Evolutionary conservation across 352 stramenopile species (phyloP).

Genomic region (Phytophthora nicotianae): DNA sequence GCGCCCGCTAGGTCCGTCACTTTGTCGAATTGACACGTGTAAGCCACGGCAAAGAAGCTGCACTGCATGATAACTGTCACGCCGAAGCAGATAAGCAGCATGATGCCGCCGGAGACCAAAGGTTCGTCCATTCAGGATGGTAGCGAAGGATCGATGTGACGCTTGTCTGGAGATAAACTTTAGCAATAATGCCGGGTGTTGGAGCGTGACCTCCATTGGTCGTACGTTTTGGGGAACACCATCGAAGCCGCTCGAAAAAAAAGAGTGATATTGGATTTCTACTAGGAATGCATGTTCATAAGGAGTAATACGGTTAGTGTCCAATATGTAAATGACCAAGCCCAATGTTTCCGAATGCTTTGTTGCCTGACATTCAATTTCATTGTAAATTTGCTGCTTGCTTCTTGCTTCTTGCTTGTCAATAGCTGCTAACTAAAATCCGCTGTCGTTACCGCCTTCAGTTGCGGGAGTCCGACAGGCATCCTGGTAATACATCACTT

Average conservation of each 20-base stretch:
- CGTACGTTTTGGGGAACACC: conserved; percentile 11
- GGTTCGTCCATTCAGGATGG: conserved; percentile 28
- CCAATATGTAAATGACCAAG: too few species aligned
- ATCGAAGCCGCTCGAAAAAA: conserved; percentile 15
- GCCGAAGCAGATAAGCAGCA: conserved; percentile 56
- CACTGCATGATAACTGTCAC: conserved; percentile 60
- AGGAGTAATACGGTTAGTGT: too few species aligned
- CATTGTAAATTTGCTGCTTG: too few species aligned
- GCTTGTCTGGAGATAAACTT: not conserved
- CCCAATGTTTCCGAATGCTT: too few species aligned
- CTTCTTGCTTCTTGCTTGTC: too few species aligned
- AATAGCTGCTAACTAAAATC: not conserved
- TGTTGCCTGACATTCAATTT: too few species aligned
- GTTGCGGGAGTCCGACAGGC: too few species aligned
- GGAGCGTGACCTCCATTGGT: too few species aligned
- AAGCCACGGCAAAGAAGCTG: conserved; percentile 66
- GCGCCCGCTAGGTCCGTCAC: conserved; percentile 67
- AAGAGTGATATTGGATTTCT: too few species aligned
- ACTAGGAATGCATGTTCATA: not conserved
- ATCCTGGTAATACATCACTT: too few species aligned
- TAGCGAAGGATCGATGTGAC: not conserved
- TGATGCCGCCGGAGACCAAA: conserved; percentile 32
- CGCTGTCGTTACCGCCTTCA: not conserved
- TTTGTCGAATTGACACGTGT: conserved; percentile 68
- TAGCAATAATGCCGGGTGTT: not conserved